Evolutionary conservation across 2,329 filamentous ascomycete species (phyloP).

Genomic region (Pseudocercospora vitis): DNA sequence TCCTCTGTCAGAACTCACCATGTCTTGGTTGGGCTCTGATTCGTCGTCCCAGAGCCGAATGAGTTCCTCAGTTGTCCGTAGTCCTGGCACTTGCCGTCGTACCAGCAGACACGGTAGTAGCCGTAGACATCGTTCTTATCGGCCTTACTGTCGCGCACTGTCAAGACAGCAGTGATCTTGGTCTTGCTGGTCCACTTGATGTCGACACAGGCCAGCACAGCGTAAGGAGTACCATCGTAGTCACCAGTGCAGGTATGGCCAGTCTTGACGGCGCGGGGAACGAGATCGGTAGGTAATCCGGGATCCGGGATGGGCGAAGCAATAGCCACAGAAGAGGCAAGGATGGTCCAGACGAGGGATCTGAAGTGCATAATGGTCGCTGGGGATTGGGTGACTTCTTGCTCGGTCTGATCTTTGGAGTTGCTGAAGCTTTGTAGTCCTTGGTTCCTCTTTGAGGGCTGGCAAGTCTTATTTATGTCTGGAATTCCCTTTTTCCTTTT

Average conservation of each 20-base stretch:
- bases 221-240: conserved; percentile 5
- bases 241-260: conserved; percentile 4
- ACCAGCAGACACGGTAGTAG: conserved; percentile 4
- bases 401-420: not conserved
- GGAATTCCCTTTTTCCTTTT: too few species aligned
- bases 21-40: not conserved
- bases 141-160: not conserved
- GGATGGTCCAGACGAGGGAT: not conserved
- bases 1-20: not conserved
- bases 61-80: not conserved
- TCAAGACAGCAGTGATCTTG: not conserved
- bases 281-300: not conserved
- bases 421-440: not conserved
- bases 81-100: not conserved
- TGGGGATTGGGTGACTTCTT: too few species aligned
- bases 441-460: too few species aligned
- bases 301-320: not conserved
- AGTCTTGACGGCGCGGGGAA: not conserved
- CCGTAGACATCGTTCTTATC: conserved; percentile 1
- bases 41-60: not conserved
- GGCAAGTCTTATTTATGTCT: too few species aligned
- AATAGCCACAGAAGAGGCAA: not conserved
- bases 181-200: conserved; percentile 6
- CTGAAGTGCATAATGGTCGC: not conserved
- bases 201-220: conserved; percentile 3